Percentiles rank a stretch among this genome's conserved stretches.
Conservation (phyloP, 306 rosid genomes). For the Lagenaria siceraria region DNA sequence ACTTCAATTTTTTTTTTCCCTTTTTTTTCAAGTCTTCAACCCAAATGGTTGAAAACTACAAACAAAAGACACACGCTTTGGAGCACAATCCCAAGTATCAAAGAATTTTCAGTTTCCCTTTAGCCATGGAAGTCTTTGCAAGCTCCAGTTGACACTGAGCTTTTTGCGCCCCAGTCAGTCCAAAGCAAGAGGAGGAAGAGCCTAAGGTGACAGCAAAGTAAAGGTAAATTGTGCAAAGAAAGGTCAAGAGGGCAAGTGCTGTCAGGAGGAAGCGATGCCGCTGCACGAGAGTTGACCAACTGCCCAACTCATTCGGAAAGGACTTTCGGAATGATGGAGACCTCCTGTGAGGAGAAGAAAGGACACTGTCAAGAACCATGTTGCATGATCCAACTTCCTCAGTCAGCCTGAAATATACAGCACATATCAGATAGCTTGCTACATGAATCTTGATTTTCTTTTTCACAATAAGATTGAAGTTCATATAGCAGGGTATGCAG, state of each 20-base stretch:
- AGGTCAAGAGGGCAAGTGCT: slow-evolving; percentile 47
- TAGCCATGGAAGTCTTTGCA: slow-evolving; percentile 45
- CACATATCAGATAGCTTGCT: not conserved
- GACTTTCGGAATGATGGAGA: slow-evolving; percentile 53
- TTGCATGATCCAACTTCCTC: slow-evolving; percentile 27
- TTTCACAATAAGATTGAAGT: not conserved
- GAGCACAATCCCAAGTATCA: slow-evolving; percentile 15
- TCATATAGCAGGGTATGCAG: not conserved
- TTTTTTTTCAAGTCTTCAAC: not conserved
- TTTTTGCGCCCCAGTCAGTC: slow-evolving; percentile 40
- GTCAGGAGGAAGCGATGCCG: slow-evolving; percentile 80
- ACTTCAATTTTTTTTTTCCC: not conserved
- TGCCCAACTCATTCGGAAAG: slow-evolving; percentile 44
- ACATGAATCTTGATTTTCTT: not conserved
- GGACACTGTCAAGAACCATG: slow-evolving; percentile 69
- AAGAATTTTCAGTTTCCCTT: slow-evolving; percentile 70
- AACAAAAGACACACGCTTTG: not conserved
- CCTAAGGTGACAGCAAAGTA: slow-evolving; percentile 83
- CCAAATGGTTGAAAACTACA: not conserved
- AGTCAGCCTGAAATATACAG: slow-evolving; percentile 25
- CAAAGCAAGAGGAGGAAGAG: slow-evolving; percentile 36
- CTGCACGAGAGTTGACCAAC: slow-evolving; percentile 62
- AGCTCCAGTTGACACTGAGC: slow-evolving; percentile 55
- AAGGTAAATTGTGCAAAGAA: slow-evolving; percentile 74
- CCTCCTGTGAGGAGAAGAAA: slow-evolving; percentile 55